Percentiles rank a stretch among this genome's conserved stretches.
These are phyloP conservation scores for Solanum rostratum DNA, from an alignment of 257 asterid genomes.

Conservation along the genomic window DNA sequence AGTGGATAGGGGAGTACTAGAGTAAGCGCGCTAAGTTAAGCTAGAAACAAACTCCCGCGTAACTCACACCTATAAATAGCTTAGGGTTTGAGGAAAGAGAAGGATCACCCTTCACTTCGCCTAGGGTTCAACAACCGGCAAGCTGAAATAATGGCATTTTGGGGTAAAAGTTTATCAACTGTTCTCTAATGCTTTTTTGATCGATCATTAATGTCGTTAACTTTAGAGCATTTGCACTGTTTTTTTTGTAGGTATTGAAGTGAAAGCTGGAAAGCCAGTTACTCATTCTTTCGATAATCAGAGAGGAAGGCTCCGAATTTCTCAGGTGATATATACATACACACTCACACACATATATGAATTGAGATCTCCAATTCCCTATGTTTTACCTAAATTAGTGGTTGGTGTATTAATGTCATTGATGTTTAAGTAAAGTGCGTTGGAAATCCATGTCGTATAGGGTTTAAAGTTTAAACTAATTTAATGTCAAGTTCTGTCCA, in stretches of 20 bases:
- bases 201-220: not conserved
- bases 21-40: not conserved
- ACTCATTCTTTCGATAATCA: constrained; percentile 43
- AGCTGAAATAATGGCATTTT: constrained; percentile 36
- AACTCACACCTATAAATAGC: constrained; percentile 1
- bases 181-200: not conserved
- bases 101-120: not conserved
- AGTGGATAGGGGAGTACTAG: no score
- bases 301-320: constrained; percentile 63
- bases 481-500: not conserved
- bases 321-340: constrained; percentile 41
- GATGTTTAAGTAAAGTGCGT: not conserved
- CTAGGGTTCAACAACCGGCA: constrained; percentile 14
- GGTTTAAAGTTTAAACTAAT: not conserved
- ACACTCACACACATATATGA: not conserved
- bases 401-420: not conserved
- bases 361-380: not conserved
- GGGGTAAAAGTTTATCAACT: constrained; percentile 32
- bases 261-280: constrained; percentile 57
- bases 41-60: constrained; percentile 16
- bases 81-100: constrained; percentile 20
- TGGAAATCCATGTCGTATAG: not conserved
- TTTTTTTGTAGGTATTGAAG: constrained; percentile 48
- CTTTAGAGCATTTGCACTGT: not conserved
- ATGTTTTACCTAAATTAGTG: not conserved